Evolutionary conservation across 345 rosid species (phyloP).

Genomic region (Ricinus communis): DNA sequence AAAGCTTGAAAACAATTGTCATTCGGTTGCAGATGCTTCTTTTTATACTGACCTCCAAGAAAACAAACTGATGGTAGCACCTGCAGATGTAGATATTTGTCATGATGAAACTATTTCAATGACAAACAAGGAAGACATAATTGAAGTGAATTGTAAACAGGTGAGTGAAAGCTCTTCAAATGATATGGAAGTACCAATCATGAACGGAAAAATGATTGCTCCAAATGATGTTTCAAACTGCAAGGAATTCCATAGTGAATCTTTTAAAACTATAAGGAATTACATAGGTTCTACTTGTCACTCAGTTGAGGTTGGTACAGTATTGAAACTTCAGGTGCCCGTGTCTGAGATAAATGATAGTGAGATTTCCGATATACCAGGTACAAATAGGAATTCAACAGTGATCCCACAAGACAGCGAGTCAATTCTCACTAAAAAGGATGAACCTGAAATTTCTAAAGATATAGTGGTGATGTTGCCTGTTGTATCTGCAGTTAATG

Average conservation of each 20-base stretch:
- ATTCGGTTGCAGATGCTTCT: constrained; percentile 22
- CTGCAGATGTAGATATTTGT: constrained; percentile 20
- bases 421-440: not conserved
- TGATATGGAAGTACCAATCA: constrained; percentile 18
- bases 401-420: constrained; percentile 1
- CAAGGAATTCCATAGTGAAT: constrained; percentile 23
- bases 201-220: constrained; percentile 21
- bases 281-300: constrained; percentile 18
- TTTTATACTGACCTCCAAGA: constrained; percentile 25
- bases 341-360: constrained; percentile 13
- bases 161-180: constrained; percentile 26
- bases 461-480: constrained; percentile 17
- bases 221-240: constrained; percentile 27
- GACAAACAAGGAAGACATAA: constrained; percentile 26
- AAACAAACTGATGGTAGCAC: constrained; percentile 17
- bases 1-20: constrained; percentile 27
- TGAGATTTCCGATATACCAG: not conserved
- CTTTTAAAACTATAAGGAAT: constrained; percentile 21
- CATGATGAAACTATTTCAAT: constrained; percentile 14
- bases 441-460: constrained; percentile 5
- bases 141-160: constrained; percentile 31
- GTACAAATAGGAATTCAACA: not conserved
- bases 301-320: constrained; percentile 28
- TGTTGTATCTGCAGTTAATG: constrained; percentile 9
- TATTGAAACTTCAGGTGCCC: constrained; percentile 26